Conservation (phyloP, 2,329 filamentous ascomycete species). For the Fusarium sp. region DNA sequence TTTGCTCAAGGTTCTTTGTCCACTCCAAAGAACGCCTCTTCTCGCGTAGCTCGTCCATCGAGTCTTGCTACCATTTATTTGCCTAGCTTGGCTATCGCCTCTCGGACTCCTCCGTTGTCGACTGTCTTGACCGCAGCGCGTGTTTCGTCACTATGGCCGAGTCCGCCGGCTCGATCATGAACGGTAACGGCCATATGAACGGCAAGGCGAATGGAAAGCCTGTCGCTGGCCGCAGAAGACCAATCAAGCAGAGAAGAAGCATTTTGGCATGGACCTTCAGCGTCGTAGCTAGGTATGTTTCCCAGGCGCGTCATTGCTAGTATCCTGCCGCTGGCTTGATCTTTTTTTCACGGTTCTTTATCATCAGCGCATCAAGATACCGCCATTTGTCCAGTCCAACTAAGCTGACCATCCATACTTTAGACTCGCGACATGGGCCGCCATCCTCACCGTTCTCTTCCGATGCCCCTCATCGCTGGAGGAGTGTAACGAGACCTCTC, state of each 20-base stretch:
- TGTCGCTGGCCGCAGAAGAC: constrained; percentile 41
- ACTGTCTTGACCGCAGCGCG: constrained; percentile 36
- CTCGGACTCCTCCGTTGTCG: constrained; percentile 22
- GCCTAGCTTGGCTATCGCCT: constrained; percentile 29
- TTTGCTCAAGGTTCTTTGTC: constrained; percentile 28
- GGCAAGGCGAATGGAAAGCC: constrained; percentile 52
- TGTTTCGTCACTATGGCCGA: constrained; percentile 55
- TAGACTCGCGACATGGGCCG: constrained; percentile 89
- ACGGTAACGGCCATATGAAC: constrained; percentile 59
- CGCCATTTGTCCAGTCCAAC: not conserved
- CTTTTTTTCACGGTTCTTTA: constrained; percentile 19
- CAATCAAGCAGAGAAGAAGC: constrained; percentile 46
- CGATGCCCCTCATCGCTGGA: constrained; percentile 82
- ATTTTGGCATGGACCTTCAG: constrained; percentile 61
- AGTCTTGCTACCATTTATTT: constrained; percentile 25
- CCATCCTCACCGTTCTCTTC: constrained; percentile 84
- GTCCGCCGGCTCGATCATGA: constrained; percentile 53
- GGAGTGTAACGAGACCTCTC: constrained; percentile 77
- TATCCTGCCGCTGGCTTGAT: constrained; percentile 1
- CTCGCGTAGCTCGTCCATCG: constrained; percentile 15
- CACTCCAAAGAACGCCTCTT: constrained; percentile 29
- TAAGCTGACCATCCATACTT: constrained; percentile 1
- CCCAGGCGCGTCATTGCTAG: constrained; percentile 14
- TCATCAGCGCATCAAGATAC: constrained; percentile 12
- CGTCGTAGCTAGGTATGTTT: constrained; percentile 68